A percentile compares a stretch with the other conserved stretches of the same genome.
phyloP scores from a whole-genome alignment of 768 basidiomycete genomes.

The Suillus alpinus region DNA sequence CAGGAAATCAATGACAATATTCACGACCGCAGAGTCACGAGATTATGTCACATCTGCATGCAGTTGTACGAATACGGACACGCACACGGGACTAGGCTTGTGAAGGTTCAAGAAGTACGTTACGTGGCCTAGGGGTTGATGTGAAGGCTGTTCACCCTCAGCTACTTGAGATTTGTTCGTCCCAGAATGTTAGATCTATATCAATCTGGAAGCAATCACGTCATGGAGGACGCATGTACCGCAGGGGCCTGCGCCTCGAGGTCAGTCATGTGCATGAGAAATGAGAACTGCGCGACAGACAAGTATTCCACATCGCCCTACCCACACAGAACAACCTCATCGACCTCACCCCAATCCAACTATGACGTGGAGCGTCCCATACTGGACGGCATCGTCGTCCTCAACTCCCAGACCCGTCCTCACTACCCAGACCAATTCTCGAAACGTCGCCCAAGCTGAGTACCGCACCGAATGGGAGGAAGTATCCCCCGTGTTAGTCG shows the following conservation, averaged over 20 bases:
- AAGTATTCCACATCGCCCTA: background rate
- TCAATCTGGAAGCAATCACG: background rate
- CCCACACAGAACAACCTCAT: background rate
- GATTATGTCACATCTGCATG: background rate
- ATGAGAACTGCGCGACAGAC: background rate
- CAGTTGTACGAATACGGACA: background rate
- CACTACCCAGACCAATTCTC: background rate
- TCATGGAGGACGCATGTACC: background rate
- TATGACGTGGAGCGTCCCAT: slow-evolving; percentile 2
- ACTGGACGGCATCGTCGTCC: background rate
- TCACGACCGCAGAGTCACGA: background rate
- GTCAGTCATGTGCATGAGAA: background rate
- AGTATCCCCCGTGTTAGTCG: slow-evolving; percentile 1
- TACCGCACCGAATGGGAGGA: slow-evolving; percentile 2
- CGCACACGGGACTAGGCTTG: background rate
- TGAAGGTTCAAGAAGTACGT: slow-evolving; percentile 1
- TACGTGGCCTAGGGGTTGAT: background rate
- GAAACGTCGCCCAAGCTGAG: background rate
- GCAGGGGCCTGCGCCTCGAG: background rate
- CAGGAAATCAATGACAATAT: background rate
- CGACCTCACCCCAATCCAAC: background rate
- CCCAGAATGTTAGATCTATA: background rate
- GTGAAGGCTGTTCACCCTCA: background rate
- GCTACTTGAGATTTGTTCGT: background rate
- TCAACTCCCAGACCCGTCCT: background rate